These are phyloP conservation scores for Calonectria honghensis DNA, from an alignment of 2,329 filamentous ascomycete genomes.

Conservation along the genomic window DNA sequence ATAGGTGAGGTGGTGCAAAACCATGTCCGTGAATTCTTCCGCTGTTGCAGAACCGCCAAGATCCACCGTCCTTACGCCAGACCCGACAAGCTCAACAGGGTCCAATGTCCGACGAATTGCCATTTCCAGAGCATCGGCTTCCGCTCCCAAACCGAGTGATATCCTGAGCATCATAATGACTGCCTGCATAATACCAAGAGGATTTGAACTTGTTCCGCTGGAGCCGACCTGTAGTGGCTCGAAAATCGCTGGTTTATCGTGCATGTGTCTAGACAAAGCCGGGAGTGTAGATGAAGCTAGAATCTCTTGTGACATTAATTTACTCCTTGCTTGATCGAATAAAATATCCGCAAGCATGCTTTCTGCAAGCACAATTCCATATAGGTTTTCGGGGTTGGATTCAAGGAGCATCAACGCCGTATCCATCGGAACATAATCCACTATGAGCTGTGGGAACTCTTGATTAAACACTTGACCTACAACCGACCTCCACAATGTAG, in stretches of 20 bases:
- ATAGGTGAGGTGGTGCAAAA: slow-evolving; percentile 9
- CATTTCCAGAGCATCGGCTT: neutral
- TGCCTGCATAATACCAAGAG: neutral
- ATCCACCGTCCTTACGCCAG: neutral
- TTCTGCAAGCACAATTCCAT: slow-evolving; percentile 87
- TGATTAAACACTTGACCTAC: slow-evolving; percentile 87
- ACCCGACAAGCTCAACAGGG: neutral
- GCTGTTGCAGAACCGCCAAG: neutral
- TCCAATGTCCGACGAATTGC: slow-evolving; percentile 14
- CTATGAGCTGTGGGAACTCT: slow-evolving; percentile 89
- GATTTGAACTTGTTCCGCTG: neutral
- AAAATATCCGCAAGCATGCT: slow-evolving; percentile 48
- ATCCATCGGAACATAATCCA: slow-evolving; percentile 93
- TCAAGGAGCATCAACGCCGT: slow-evolving; percentile 96
- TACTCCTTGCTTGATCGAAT: slow-evolving; percentile 45
- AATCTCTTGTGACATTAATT: neutral
- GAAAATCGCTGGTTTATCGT: neutral
- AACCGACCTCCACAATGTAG: slow-evolving; percentile 88
- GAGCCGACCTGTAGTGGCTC: neutral
- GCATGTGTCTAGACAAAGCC: too few species aligned
- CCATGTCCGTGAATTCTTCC: neutral
- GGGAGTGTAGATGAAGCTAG: neutral
- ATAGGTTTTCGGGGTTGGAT: slow-evolving; percentile 89
- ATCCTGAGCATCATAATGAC: neutral
- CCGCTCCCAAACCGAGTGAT: neutral